phyloP scores from a whole-genome alignment of 208 protist genomes.

The Leishmania major region DNA sequence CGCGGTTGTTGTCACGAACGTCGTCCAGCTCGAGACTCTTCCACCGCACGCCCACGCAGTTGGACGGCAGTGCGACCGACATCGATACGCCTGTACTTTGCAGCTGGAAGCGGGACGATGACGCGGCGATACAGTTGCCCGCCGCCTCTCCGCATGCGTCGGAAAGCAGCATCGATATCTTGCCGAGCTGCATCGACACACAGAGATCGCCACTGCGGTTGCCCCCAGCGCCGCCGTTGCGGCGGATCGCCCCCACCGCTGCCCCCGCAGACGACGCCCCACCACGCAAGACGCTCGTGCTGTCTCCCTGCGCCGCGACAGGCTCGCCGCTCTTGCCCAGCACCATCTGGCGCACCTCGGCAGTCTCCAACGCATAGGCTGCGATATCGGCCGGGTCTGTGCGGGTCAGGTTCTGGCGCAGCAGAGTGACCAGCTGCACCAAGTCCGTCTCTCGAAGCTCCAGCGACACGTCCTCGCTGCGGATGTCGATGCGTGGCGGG shows the following conservation, averaged over 20 bases:
- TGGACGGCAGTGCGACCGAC: conserved; percentile 19
- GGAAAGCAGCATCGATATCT: conserved; percentile 29
- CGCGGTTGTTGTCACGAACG: conserved; percentile 41
- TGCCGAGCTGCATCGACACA: conserved; percentile 28
- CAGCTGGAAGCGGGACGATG: conserved; percentile 28
- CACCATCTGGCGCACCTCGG: conserved; percentile 13
- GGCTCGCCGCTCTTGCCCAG: conserved; percentile 5
- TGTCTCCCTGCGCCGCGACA: not conserved
- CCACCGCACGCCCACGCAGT: conserved; percentile 52
- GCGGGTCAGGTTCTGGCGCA: conserved; percentile 67
- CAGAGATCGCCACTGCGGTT: conserved; percentile 15
- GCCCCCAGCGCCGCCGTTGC: not conserved
- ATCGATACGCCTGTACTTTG: conserved; percentile 23
- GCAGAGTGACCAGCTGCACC: conserved; percentile 57
- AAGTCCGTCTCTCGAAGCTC: conserved; percentile 49
- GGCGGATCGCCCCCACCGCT: not conserved
- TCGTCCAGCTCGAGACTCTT: conserved; percentile 64
- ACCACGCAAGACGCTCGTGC: not conserved
- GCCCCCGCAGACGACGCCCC: not conserved
- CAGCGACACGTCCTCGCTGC: conserved; percentile 53
- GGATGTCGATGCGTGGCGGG: conserved; percentile 48
- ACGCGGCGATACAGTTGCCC: conserved; percentile 6
- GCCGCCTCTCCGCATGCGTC: conserved; percentile 5
- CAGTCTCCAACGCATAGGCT: conserved; percentile 12
- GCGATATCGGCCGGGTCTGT: conserved; percentile 27